Percentiles rank a stretch among this genome's conserved stretches.
Evolutionary conservation across 345 rosid species (phyloP).

Genomic region (Camelina sativa): DNA sequence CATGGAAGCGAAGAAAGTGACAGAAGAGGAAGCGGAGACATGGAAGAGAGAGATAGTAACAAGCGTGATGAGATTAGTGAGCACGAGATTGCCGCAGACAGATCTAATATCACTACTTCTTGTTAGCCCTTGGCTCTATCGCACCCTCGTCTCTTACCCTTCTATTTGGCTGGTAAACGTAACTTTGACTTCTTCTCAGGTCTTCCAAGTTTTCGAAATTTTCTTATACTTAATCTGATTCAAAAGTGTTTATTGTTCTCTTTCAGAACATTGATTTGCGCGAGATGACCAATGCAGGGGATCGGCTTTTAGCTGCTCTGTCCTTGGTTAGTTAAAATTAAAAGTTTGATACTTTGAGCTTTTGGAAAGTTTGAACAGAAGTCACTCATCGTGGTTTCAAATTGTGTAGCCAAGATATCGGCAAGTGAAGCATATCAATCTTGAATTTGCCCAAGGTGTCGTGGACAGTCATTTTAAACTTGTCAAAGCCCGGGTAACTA

Average conservation of each 20-base stretch:
- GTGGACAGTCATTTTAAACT: constrained; percentile 73
- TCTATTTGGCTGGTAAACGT: constrained; percentile 73
- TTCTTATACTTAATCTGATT: constrained; percentile 16
- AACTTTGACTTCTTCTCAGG: constrained; percentile 18
- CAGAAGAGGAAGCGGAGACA: constrained; percentile 47
- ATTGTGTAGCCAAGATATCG: constrained; percentile 70
- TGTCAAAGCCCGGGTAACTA: constrained; percentile 56
- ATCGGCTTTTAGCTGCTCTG: constrained; percentile 71
- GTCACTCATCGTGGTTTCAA: constrained; percentile 18
- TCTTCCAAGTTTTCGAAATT: neutral
- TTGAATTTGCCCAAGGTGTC: constrained; percentile 84
- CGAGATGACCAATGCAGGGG: constrained; percentile 78
- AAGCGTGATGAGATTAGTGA: constrained; percentile 70
- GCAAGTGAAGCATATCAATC: constrained; percentile 69
- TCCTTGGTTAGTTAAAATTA: constrained; percentile 58
- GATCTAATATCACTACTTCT: constrained; percentile 77
- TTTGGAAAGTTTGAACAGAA: constrained; percentile 5
- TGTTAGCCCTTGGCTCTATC: constrained; percentile 70
- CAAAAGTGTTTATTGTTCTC: constrained; percentile 36
- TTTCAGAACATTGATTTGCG: constrained; percentile 73
- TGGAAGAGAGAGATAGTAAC: constrained; percentile 80
- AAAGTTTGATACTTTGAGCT: constrained; percentile 16
- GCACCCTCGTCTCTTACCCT: constrained; percentile 61
- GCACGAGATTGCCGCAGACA: constrained; percentile 65
- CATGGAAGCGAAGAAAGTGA: constrained; percentile 43